These are phyloP conservation scores for Russula lepida DNA, from an alignment of 768 basidiomycete species.

Conservation along the genomic window DNA sequence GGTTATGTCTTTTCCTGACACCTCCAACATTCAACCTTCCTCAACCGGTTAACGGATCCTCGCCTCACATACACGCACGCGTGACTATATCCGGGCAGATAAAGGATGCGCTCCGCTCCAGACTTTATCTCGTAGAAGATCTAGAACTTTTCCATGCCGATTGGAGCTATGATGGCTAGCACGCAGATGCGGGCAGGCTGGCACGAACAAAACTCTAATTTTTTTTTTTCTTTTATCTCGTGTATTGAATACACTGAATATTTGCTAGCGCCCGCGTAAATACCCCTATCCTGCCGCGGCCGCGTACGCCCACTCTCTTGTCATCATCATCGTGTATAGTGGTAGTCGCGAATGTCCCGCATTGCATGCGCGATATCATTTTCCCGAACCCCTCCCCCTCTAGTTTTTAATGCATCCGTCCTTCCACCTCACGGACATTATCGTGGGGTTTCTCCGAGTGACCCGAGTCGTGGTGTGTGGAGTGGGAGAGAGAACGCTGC, in stretches of 20 bases:
- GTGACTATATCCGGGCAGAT: constrained; percentile 1
- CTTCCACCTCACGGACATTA: neutral
- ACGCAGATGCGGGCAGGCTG: neutral
- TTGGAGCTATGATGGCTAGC: neutral
- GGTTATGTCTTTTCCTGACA: neutral
- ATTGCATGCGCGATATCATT: neutral
- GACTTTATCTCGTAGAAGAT: constrained; percentile 20
- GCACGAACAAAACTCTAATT: neutral
- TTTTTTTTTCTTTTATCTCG: neutral
- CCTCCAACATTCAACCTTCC: neutral
- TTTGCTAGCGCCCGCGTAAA: neutral
- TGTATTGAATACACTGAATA: neutral
- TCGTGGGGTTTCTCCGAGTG: constrained; percentile 1
- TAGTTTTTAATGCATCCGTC: neutral
- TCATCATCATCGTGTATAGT: neutral
- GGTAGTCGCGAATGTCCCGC: constrained; percentile 1
- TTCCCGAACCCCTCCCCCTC: neutral
- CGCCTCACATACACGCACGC: constrained; percentile 3
- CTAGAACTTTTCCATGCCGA: constrained; percentile 8
- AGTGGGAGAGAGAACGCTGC: neutral
- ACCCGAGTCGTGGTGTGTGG: neutral
- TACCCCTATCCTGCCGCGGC: constrained; percentile 6
- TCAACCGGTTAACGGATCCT: neutral
- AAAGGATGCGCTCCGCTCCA: constrained; percentile 1
- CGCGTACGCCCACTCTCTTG: neutral